Percentiles rank a stretch among this genome's conserved stretches.
These are phyloP conservation scores for Tuber microsphaerosporum DNA, from an alignment of 495 filamentous ascomycete species.

Conservation along the genomic window DNA sequence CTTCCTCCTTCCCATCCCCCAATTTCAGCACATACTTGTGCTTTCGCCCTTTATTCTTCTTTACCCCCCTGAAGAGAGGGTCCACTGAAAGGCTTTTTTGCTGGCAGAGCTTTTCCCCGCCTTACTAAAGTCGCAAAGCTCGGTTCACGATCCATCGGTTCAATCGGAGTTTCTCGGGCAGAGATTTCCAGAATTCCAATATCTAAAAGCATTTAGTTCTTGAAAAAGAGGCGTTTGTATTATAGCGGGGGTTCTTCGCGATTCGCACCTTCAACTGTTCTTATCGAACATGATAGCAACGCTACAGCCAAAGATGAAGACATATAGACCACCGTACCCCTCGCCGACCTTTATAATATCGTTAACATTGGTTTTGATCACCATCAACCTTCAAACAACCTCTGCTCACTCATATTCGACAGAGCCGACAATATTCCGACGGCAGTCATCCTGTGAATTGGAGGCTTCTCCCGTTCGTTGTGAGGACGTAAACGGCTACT, in stretches of 20 bases:
- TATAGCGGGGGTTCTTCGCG: conserved; percentile 4
- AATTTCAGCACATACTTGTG: conserved; percentile 6
- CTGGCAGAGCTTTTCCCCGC: conserved; percentile 3
- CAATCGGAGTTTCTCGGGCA: not conserved
- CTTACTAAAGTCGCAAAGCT: not conserved
- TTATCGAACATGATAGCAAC: conserved; percentile 4
- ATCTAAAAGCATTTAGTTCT: not conserved
- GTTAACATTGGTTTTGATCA: not conserved
- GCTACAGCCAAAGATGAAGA: conserved; percentile 11
- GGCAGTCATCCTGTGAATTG: conserved; percentile 14
- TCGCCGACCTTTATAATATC: conserved; percentile 7
- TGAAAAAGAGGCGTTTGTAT: conserved; percentile 5
- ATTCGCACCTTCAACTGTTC: conserved; percentile 4
- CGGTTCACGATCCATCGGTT: not conserved
- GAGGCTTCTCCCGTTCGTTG: conserved; percentile 12
- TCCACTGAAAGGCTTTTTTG: conserved; percentile 19
- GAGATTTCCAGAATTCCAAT: not conserved
- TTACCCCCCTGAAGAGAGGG: conserved; percentile 1
- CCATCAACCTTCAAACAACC: not conserved
- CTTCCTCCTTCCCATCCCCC: not conserved
- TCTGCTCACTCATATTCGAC: conserved; percentile 8
- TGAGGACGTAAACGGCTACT: conserved; percentile 23
- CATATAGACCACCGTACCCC: not conserved
- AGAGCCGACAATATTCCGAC: conserved; percentile 17
- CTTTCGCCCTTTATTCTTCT: conserved; percentile 6